A percentile compares a stretch with the other conserved stretches of the same genome.
phyloP scores from a whole-genome alignment of 257 asterid genomes.

The Penstemon davidsonii region DNA sequence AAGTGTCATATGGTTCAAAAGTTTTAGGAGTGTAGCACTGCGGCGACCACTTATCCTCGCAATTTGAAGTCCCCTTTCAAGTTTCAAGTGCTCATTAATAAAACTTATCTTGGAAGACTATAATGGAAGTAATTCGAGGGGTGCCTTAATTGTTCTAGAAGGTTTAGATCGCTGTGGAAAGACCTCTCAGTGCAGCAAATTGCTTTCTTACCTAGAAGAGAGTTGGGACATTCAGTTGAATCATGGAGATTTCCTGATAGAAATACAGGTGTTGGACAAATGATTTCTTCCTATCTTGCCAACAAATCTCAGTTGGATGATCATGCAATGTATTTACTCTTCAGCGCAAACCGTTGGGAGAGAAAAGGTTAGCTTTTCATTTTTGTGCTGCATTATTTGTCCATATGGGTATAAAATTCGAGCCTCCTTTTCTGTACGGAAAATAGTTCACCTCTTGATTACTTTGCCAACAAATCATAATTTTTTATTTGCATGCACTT shows the following conservation, averaged over 20 bases:
- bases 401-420: neutral
- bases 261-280: constrained; percentile 82
- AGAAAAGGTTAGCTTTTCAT: constrained; percentile 57
- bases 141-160: constrained; percentile 89
- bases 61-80: constrained; percentile 36
- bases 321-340: constrained; percentile 85
- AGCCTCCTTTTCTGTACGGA: no score
- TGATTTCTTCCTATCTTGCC: constrained; percentile 89
- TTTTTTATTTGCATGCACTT: no score
- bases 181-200: constrained; percentile 73
- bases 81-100: constrained; percentile 46
- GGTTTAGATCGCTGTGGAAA: constrained; percentile 94
- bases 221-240: constrained; percentile 71
- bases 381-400: no score
- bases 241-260: constrained; percentile 96
- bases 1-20: constrained; percentile 30
- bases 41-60: constrained; percentile 29
- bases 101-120: constrained; percentile 62
- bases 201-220: constrained; percentile 58
- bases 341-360: constrained; percentile 98
- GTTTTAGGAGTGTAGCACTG: constrained; percentile 34
- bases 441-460: no score
- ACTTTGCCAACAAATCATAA: no score
- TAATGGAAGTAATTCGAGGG: constrained; percentile 53
- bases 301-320: constrained; percentile 83